Percentiles rank a stretch among this genome's conserved stretches.
phyloP scores from a whole-genome alignment of 164 flowering plant species.

The Vitis rotundifolia region DNA sequence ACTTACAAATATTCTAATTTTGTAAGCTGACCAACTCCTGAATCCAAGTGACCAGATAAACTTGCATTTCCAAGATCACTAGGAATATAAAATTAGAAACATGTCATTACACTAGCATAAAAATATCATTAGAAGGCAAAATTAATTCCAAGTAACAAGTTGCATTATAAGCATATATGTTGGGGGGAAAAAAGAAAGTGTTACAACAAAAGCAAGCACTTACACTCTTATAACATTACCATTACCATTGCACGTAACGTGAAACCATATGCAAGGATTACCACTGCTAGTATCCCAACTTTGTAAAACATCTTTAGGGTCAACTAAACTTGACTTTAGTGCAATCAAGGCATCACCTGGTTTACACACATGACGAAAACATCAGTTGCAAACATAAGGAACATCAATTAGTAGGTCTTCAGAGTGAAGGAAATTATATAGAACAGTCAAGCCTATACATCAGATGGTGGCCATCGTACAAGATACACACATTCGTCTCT shows the following conservation, averaged over 20 bases:
- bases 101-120: background rate
- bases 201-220: slow-evolving; percentile 11
- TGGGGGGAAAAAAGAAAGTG: background rate
- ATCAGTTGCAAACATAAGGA: too few species aligned
- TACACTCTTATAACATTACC: slow-evolving; percentile 63
- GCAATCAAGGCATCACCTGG: slow-evolving; percentile 65
- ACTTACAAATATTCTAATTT: slow-evolving; percentile 69
- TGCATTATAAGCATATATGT: background rate
- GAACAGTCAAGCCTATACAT: too few species aligned
- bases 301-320: slow-evolving; percentile 62
- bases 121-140: background rate
- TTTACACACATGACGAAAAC: background rate
- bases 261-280: slow-evolving; percentile 72
- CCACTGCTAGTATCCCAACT: slow-evolving; percentile 74
- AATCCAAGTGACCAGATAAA: slow-evolving; percentile 38
- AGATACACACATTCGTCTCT: too few species aligned
- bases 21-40: slow-evolving; percentile 34
- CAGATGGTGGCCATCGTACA: too few species aligned
- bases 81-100: background rate
- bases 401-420: too few species aligned
- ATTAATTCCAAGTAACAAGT: background rate
- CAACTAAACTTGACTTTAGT: slow-evolving; percentile 45
- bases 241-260: slow-evolving; percentile 52
- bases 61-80: slow-evolving; percentile 76
- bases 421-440: too few species aligned